Percentiles rank a stretch among this genome's conserved stretches.
Evolutionary conservation across 345 rosid genomes (phyloP).

Genomic region (Murraya koenigii): DNA sequence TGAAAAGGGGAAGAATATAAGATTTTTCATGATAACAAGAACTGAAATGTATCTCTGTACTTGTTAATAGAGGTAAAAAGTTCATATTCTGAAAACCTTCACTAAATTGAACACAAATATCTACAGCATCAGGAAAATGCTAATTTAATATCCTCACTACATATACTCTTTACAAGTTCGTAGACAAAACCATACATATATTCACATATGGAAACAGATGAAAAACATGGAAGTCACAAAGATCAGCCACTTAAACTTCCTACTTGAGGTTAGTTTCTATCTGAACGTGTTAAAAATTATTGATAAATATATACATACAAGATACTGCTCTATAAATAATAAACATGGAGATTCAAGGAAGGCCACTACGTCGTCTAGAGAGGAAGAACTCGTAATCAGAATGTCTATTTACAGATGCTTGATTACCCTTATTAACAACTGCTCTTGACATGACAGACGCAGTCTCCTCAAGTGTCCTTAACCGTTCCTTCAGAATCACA

Average conservation of each 20-base stretch:
- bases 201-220: neutral
- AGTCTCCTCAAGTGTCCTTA: conserved; percentile 46
- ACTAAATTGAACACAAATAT: neutral
- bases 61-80: neutral
- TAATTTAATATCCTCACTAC: neutral
- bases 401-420: conserved; percentile 38
- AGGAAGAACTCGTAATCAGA: conserved; percentile 55
- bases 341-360: neutral
- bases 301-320: neutral
- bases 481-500: conserved; percentile 42
- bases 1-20: too few relatives aligned
- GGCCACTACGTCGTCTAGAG: conserved; percentile 31
- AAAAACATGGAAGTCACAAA: neutral
- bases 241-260: neutral
- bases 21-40: neutral
- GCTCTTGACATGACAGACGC: conserved; percentile 54
- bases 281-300: neutral
- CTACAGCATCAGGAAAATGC: neutral
- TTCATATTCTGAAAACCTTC: neutral
- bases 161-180: neutral
- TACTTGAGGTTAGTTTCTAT: conserved; percentile 10
- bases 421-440: conserved; percentile 36
- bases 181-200: neutral
- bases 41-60: neutral
- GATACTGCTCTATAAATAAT: neutral